Percentiles rank a stretch among this genome's conserved stretches.
phyloP scores from a whole-genome alignment of 2,329 filamentous ascomycete genomes.

The Seiridium unicorne region DNA sequence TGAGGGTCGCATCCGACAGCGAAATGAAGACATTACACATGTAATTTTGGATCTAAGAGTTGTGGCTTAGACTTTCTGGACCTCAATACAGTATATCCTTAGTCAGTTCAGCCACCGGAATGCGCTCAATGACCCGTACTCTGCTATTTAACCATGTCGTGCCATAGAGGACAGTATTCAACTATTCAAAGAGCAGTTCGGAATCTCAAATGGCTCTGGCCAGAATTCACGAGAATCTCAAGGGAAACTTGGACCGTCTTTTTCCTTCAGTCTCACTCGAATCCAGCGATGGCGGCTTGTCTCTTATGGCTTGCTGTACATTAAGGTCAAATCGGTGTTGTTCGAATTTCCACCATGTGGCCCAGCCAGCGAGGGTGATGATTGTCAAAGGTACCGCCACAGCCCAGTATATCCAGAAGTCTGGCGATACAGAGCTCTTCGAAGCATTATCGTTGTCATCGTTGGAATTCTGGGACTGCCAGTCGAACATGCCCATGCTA shows the following conservation, averaged over 20 bases:
- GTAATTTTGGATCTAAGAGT: too few relatives aligned
- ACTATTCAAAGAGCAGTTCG: too few relatives aligned
- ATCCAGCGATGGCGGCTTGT: background rate
- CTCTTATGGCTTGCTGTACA: background rate
- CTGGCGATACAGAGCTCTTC: background rate
- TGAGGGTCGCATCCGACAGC: background rate
- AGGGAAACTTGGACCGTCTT: background rate
- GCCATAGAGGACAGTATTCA: too few relatives aligned
- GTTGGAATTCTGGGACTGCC: background rate
- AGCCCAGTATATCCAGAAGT: constrained; percentile 5
- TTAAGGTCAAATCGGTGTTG: background rate
- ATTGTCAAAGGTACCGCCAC: background rate
- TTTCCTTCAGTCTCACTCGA: background rate
- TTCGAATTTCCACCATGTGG: background rate
- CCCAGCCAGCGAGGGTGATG: background rate
- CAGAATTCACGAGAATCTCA: background rate
- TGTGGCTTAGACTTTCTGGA: too few relatives aligned
- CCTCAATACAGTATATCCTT: too few relatives aligned
- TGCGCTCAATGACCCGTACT: too few relatives aligned
- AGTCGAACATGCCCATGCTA: constrained; percentile 4
- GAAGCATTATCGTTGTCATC: background rate
- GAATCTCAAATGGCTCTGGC: background rate
- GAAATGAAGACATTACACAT: background rate
- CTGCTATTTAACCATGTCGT: too few relatives aligned
- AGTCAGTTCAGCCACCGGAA: too few relatives aligned